Base-by-base conservation (phyloP, 768 basidiomycete species). In the Butyriboletus loyo region DNA sequence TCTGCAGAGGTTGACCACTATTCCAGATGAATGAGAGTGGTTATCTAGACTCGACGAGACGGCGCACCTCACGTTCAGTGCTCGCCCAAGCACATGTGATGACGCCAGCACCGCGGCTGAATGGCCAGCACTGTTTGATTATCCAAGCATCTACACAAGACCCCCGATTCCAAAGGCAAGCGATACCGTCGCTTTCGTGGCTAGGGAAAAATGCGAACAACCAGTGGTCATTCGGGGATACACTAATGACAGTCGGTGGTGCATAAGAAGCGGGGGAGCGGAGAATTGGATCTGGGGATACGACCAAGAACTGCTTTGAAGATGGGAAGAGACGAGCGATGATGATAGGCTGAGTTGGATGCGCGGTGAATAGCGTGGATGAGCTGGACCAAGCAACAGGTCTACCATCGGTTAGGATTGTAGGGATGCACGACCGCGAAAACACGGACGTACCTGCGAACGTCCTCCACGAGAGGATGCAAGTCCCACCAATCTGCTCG, bases 141-240 rank as follows among this genome's bases (percentile, higher is more conserved):
- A 49, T 66, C 85, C 89, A 91, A 27, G 62, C 73, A 57, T 91
- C 85, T 28, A 86, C 68, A 54, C 82, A 81, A 11, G 71, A 52
- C 3, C 77, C 83, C 30, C 79, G 77, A 43, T 73, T 75, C 86
- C 88, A 91, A 15, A 89, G 57, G 62, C 87, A 87, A 13, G 77
- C 82, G 38, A 80, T 66, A 11, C 87, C 85, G 53, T 83, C 82
- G 1, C 70, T 65, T 24, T 76, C 77, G 28, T 72, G 71, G 36
- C 83, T 75, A 11, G 87, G 86, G 62, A 86, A 90, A 62, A 84
- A 91, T 1, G 87, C 87, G 60, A 89, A 89, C 5, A 91, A 63
- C 82, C 79, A 86, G 43, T 77, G 74, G 54, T 84, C 82, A 27
- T 72, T 71, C 3, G 85, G 76, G 6, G 83, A 78, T 19, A 82